Evolutionary conservation across 192 early-diverging fungal species (phyloP), one percentile per base, ranked within the genome.

Genomic region (Pilobolus umbonatus): DNA sequence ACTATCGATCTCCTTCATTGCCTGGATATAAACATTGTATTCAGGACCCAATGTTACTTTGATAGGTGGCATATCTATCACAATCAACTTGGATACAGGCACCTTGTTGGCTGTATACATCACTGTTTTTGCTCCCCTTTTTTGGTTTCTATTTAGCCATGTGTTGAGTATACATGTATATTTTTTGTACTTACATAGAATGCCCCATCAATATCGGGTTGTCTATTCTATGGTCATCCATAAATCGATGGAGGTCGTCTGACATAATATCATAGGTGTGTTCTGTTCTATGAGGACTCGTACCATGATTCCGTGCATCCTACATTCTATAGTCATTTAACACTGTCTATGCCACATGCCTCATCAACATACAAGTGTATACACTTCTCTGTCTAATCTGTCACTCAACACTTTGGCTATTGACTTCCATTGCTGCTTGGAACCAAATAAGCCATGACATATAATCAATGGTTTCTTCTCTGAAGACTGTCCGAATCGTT

Each of bases 271-370:
- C 61, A 63, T 89, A 94, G 39, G 75, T 82, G 58, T 91, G 88
- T 2, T 68, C 68, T 0, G 54, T n/a, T 29, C 53, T 56, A 59
- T 94, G 93, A 9, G 81, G 84, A 59, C 91, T 93, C 26, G 89
- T 88, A 19, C 95, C 95, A 67, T 98, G 95, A 73, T 98, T 98
- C 19, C 95, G 82, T 56, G 93, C 74, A 71, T 98, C 95, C 81
- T 83, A 50, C 26, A 34, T 5, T 9, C 22, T 44, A 2, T 5
- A 29, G 12, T 57, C 5, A 43, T 11, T 40, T 14, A 7, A 26
- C 1, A 25, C 28, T 28, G 24, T 15, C 2, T n/a, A 28, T 11
- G 4, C 11, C 15, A 44, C n/a, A 28, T 49, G 9, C 22, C 28
- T 47, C 24, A 28, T n/a, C n/a, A 40, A 14, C 42, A 35, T 80